These are phyloP conservation scores for Scleromitrula shiraiana DNA, from an alignment of 2,329 filamentous ascomycete species.

Conservation along the genomic window DNA sequence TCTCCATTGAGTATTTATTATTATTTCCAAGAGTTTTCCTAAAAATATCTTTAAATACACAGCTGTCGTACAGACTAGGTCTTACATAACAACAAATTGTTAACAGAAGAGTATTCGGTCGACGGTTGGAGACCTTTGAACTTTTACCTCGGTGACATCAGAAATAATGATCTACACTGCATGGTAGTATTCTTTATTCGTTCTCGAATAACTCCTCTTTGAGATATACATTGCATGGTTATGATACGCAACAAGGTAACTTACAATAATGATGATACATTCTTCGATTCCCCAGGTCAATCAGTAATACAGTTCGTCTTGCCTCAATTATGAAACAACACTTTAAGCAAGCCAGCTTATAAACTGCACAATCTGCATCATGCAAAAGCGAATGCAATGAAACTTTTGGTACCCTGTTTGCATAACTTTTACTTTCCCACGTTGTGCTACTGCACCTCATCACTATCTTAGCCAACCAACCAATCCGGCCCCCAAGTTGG, in stretches of 20 bases:
- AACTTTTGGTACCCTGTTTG: no score
- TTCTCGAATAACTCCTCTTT: background rate
- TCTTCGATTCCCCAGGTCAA: background rate
- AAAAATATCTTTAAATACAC: background rate
- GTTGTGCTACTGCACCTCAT: constrained; percentile 2
- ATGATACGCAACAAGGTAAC: background rate
- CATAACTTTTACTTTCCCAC: constrained; percentile 1
- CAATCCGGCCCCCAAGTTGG: background rate
- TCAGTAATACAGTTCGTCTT: background rate
- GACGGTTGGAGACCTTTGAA: no score
- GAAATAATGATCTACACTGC: background rate
- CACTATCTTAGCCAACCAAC: constrained; percentile 2
- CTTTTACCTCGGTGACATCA: constrained; percentile 3
- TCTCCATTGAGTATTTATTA: no score
- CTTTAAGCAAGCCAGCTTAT: constrained; percentile 1
- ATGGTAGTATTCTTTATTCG: background rate
- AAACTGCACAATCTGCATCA: no score
- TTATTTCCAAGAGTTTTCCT: no score
- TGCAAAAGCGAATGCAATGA: no score
- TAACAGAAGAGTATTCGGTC: no score
- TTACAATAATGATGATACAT: background rate
- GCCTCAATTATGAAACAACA: background rate
- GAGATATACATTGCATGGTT: background rate
- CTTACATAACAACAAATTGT: no score
- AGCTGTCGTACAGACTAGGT: background rate